Conservation (phyloP, 805 yeast species). For the Lipomyces japonicus region DNA sequence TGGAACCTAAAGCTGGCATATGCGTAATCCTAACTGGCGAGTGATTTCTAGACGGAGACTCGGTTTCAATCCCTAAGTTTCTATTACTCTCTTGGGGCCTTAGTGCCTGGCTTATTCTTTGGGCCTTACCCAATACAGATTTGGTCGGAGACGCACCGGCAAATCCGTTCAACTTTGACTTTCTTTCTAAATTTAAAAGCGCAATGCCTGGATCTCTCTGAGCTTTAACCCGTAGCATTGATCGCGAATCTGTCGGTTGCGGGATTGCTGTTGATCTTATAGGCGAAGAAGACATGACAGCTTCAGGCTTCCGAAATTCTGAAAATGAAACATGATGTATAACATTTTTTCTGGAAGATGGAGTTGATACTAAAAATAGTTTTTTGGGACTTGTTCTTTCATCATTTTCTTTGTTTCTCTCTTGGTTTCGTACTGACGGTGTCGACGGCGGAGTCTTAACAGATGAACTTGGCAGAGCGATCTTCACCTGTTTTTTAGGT, state of each 20-base stretch:
- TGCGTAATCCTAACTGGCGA: too few species aligned
- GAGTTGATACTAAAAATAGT: conserved; percentile 1
- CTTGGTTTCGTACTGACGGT: background rate
- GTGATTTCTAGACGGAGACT: too few species aligned
- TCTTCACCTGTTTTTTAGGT: background rate
- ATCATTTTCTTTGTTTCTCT: background rate
- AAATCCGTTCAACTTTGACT: background rate
- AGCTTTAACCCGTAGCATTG: conserved; percentile 16
- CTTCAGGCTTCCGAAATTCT: too few species aligned
- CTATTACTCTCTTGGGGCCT: too few species aligned
- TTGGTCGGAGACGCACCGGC: conserved; percentile 12
- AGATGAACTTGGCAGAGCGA: background rate
- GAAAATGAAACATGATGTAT: too few species aligned
- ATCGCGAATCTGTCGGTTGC: conserved; percentile 8
- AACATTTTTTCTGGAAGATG: too few species aligned
- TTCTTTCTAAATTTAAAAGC: conserved; percentile 11
- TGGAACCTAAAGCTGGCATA: too few species aligned
- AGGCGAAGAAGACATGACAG: conserved; percentile 1
- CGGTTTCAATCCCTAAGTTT: too few species aligned
- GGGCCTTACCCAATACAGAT: conserved; percentile 19
- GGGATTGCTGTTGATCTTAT: conserved; percentile 5
- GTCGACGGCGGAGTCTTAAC: conserved; percentile 3
- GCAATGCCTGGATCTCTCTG: conserved; percentile 18
- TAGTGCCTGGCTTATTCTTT: too few species aligned
- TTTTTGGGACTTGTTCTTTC: background rate